Evolutionary conservation across 2,329 filamentous ascomycete genomes (phyloP), one percentile per base, ranked within the genome.

Genomic region (Rhynchosporium secalis): DNA sequence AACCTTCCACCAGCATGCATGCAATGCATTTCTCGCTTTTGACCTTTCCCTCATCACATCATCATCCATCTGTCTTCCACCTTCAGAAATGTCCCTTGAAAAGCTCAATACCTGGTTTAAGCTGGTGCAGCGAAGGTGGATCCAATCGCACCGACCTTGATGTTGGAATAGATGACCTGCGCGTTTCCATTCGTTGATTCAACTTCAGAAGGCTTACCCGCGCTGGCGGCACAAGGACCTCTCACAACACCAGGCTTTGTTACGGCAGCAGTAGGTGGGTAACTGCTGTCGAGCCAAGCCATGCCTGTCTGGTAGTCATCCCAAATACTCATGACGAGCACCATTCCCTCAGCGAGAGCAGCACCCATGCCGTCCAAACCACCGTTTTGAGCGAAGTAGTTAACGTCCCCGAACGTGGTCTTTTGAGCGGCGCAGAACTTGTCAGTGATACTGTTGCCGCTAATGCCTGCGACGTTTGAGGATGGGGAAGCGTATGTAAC

Each of bases 271-370:
- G 73, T 71, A 64, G 78, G 76, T 64, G 87, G 87, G 79, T 83
- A 89, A 73, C 78, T 81, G 65, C 83, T 83, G 79, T 92, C 88
- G 70, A 92, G 83, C 89, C 89, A 92, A 69, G 88, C 82, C 87
- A 91, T 91, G 77, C 87, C 81, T 70, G 83, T 78, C 62, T 81
- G 75, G 75, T 89, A 83, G 65, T 80, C 78, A 67, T 78, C 75
- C 81, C 81, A 84, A 70, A 86, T 78, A 52, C 79, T 81, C 81
- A 89, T 81, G 70, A 88, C 86, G 12, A 90, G 79, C 51, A 88
- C 86, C 83, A 88, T 86, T 48, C 70, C 70, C 29, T 84, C 72
- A 8, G 75, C 73, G 57, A 89, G 76, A 31, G 83, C 84, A 1
- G 77, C 72, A 64, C 81, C 79, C 79, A 89, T 84, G 33, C 74